These are phyloP conservation scores for Odontarrhena argentea DNA, from an alignment of 345 rosid genomes.

Conservation along the genomic window DNA sequence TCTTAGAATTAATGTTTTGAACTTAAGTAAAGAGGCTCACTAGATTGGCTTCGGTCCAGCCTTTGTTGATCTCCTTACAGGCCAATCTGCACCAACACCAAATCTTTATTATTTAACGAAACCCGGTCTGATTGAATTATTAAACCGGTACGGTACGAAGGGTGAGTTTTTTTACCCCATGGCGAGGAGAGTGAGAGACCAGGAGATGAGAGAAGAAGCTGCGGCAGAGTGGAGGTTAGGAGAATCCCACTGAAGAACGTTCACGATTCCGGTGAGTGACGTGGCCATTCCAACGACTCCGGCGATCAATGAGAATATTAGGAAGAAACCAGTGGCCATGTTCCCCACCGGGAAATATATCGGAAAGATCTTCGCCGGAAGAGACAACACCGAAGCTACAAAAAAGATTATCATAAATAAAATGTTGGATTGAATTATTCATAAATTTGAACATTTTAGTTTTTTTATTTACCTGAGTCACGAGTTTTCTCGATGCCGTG, in stretches of 20 bases:
- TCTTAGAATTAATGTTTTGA: not conserved
- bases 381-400: conserved; percentile 68
- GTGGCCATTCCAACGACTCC: conserved; percentile 79
- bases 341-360: conserved; percentile 83
- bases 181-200: conserved; percentile 75
- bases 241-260: conserved; percentile 49
- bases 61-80: conserved; percentile 75
- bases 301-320: conserved; percentile 69
- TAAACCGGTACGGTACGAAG: conserved; percentile 3
- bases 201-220: conserved; percentile 61
- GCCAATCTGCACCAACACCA: conserved; percentile 63
- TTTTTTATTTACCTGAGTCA: conserved; percentile 54
- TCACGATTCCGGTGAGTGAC: conserved; percentile 59
- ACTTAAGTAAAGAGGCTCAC: conserved; percentile 43
- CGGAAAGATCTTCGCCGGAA: conserved; percentile 80
- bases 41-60: conserved; percentile 74
- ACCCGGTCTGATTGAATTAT: not conserved
- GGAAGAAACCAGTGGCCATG: conserved; percentile 77
- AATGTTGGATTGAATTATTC: not conserved
- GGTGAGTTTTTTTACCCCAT: conserved; percentile 61
- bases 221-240: conserved; percentile 69
- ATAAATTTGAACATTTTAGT: not conserved
- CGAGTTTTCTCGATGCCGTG: conserved; percentile 64
- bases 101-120: not conserved
- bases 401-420: too few species aligned